Evolutionary conservation across 1,284 basidiomycete species (phyloP), one percentile per base, ranked within the genome.

Genomic region (Schizophyllum commune): DNA sequence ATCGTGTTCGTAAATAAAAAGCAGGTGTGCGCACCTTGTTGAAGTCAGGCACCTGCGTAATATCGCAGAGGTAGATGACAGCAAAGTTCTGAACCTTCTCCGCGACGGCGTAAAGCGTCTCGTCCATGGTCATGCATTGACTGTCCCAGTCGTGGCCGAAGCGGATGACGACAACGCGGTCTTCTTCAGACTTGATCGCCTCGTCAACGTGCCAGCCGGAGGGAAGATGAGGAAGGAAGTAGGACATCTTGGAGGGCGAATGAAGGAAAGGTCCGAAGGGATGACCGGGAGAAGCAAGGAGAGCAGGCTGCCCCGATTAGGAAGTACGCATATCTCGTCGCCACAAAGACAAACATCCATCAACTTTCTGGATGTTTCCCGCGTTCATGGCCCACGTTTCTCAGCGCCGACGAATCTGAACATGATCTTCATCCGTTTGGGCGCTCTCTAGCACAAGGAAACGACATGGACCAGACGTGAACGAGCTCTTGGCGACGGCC

Each of bases 121-220:
- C 96, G 79, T 99, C 97, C 95, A 98, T 98, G 39, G 88, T 90
- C 97, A 98, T 98, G 77, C 96, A 99, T 65, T 96, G 90, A 1
- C 85, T 79, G 73, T 99, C 94, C 64, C 64, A 65, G 39, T 65
- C 64, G 51, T 96, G 92, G 0, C 96, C 96, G 73, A 98, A 99
- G 11, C 96, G 89, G 62, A 98, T 88, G 62, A 95, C 91, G 51
- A 99, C 96, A 47, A 98, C 86, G 58, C 96, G 85, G 70, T 98
- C 95, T 74, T 99, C 96, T 74, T 99, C 96, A 0, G 94, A 96
- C 65, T 98, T 90, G 73, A 99, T 98, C 4, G 96, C 95, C 74
- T 98, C 94, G 72, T 97, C 95, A 66, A 97, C 95, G 72, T 97
- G 95, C 95, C 94, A 96, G 60, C 95, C 95, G 66, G 92, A 94